A percentile compares a stretch with the other conserved stretches of the same genome.
Conservation (phyloP, 129 eudicot species). For the Deinandra increscens region DNA sequence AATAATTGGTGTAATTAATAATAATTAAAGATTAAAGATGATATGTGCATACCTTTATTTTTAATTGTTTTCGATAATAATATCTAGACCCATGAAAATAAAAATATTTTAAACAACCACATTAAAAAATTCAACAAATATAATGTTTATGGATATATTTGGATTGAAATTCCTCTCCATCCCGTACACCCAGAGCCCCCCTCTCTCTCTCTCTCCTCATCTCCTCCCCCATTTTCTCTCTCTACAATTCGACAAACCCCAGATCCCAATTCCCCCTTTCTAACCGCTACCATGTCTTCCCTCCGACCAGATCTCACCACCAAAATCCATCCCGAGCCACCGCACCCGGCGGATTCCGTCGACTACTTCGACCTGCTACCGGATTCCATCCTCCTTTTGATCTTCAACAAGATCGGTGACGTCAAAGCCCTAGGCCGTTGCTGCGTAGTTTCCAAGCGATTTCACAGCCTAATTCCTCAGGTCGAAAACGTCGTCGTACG, state of each 20-base stretch:
- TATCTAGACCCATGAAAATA: neutral
- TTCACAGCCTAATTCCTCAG: conserved; percentile 64
- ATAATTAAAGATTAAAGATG: too few relatives aligned
- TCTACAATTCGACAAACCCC: conserved; percentile 4
- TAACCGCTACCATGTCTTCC: conserved; percentile 28
- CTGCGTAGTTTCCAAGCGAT: conserved; percentile 58
- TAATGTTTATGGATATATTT: neutral
- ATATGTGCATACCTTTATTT: too few relatives aligned
- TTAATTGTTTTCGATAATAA: too few relatives aligned
- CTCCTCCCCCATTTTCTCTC: conserved; percentile 25
- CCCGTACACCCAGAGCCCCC: neutral
- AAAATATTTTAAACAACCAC: neutral
- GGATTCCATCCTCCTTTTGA: conserved; percentile 52
- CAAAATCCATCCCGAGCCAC: conserved; percentile 54
- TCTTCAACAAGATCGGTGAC: conserved; percentile 80
- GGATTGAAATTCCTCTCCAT: neutral
- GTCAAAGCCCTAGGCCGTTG: conserved; percentile 76
- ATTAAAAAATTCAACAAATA: neutral
- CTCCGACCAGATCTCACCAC: conserved; percentile 46
- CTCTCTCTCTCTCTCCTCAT: neutral
- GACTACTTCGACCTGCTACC: conserved; percentile 75
- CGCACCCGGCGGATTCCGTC: neutral
- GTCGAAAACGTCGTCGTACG: conserved; percentile 72
- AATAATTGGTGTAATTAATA: too few relatives aligned
- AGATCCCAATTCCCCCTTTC: neutral